phyloP scores from a whole-genome alignment of 2,329 filamentous ascomycete genomes.

The Mollisia scopiformis region DNA sequence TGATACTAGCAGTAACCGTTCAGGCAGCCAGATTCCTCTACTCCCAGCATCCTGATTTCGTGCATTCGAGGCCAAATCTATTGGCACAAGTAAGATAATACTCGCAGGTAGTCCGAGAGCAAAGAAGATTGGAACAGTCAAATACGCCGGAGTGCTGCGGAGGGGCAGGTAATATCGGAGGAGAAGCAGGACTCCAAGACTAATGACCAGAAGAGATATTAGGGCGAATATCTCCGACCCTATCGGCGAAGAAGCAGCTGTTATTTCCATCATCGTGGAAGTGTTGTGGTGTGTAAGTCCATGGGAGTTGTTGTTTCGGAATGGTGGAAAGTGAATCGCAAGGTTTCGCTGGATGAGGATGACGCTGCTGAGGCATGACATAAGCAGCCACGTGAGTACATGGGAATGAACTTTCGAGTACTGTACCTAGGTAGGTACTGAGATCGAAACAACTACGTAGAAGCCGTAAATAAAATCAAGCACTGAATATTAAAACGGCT shows the following conservation, averaged over 20 bases:
- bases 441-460: no score
- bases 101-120: constrained; percentile 91
- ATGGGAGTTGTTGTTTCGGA: background rate
- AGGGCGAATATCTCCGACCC: constrained; percentile 80
- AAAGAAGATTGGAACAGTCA: constrained; percentile 91
- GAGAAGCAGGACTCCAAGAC: constrained; percentile 77
- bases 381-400: background rate
- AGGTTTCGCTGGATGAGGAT: background rate
- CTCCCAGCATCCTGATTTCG: constrained; percentile 70
- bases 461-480: no score
- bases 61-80: constrained; percentile 89
- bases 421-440: no score
- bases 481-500: no score
- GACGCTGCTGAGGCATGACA: background rate
- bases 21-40: constrained; percentile 85
- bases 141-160: constrained; percentile 86
- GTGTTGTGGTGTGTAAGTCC: background rate
- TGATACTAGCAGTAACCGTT: constrained; percentile 76
- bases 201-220: constrained; percentile 73
- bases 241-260: constrained; percentile 63
- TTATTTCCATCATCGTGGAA: constrained; percentile 32
- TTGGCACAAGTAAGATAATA: constrained; percentile 89
- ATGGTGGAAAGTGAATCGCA: background rate
- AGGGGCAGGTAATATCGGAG: constrained; percentile 89
- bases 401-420: no score